Base-by-base conservation (phyloP, 345 rosid species). In the Conringia planisiliqua region DNA sequence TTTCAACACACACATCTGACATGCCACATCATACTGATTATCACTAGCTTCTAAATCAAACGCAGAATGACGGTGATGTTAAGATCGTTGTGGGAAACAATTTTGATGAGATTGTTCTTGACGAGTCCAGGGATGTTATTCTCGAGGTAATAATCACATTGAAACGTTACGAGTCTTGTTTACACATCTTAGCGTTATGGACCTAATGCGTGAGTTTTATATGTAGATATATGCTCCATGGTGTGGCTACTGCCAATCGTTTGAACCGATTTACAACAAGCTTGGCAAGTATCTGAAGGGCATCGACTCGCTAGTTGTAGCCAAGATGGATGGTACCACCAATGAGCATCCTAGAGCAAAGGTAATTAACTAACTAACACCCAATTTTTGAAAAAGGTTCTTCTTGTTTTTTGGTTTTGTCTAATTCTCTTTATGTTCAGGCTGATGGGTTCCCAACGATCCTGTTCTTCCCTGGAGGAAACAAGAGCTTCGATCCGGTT, bases 281-380 rank as follows among this genome's bases (percentile, higher is more conserved):
- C 97, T 95, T 76, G 99, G 89, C 35, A 90, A 88, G 82, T 93
- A 90, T 86, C 82, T 95, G 29, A 87, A 82, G 5, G 88, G 83
- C 64, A 85, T 92, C 50, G 92, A 95, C 43, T 90, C 97, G 29
- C 62, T 95, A 72, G 88, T 95, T 66, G 79, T 95, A 68, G 94
- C 99, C 35, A 95, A 95, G 92, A 95, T 95, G 97, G 99, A 95
- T 74, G 99, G 99, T 68, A 95, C 99, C 72, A 90, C 90, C 52
- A 95, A 95, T 73, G 99, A 95, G 69, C 98, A 95, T 76, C 98
- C 98, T 68, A 84, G 94, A 82, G 99, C 97, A 35, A 95, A 92
- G 99, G 99, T 92, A 54, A 64, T 2, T 36, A 13, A n/a, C 9
- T 24, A 33, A 14, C 16, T 24, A 33, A 14, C 16, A 61, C 6